A percentile compares a stretch with the other conserved stretches of the same genome.
Conservation (phyloP, 305 asterid genomes). For the Rubia peregrina region DNA sequence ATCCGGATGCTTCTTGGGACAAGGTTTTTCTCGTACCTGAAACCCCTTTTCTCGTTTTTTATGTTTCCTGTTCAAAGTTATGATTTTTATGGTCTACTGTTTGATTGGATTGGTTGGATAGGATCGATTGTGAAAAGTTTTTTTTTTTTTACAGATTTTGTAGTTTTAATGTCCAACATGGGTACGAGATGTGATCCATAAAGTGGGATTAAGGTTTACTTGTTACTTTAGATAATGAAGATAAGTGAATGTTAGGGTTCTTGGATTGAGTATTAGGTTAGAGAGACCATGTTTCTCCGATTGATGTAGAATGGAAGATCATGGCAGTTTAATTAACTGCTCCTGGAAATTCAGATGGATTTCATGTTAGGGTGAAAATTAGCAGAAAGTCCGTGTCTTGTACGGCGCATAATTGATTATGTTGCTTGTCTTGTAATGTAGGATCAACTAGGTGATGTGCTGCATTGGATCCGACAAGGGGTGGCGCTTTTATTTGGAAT, state of each 20-base stretch:
- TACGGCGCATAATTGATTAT: background rate
- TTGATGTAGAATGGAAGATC: background rate
- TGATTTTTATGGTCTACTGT: background rate
- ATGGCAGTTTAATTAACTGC: background rate
- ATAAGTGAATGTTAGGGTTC: background rate
- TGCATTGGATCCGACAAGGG: slow-evolving; percentile 93
- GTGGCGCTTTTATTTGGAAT: slow-evolving; percentile 70
- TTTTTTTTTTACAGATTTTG: background rate
- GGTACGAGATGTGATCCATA: no score
- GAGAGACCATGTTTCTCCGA: background rate
- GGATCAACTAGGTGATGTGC: slow-evolving; percentile 91
- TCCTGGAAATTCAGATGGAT: background rate
- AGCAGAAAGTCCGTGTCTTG: background rate
- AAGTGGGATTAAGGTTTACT: background rate
- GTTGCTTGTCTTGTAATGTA: slow-evolving; percentile 30
- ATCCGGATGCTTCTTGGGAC: slow-evolving; percentile 97
- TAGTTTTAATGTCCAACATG: background rate
- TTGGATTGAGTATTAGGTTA: background rate
- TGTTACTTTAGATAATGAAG: background rate
- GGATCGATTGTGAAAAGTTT: background rate
- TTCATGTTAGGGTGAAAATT: background rate
- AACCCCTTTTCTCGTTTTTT: slow-evolving; percentile 5
- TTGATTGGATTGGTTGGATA: slow-evolving; percentile 3
- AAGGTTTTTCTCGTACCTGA: slow-evolving; percentile 41
- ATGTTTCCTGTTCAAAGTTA: background rate